Percentiles rank a stretch among this genome's conserved stretches.
Conservation (phyloP, 352 stramenopile genomes). For the Phytophthora idaei region DNA sequence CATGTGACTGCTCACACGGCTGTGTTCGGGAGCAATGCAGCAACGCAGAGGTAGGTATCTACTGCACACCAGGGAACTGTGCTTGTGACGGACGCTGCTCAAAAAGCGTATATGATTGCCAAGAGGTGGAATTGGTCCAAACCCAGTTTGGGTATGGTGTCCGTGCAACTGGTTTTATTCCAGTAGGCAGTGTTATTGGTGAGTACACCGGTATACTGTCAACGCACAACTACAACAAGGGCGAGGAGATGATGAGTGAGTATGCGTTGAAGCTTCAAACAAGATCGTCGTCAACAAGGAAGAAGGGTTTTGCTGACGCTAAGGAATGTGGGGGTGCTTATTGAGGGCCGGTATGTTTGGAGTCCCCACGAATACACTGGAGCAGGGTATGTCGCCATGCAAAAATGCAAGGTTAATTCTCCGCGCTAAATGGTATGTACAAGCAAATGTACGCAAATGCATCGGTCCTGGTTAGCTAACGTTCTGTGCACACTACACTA, state of each 20-base stretch:
- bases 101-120: background rate
- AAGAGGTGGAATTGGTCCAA: background rate
- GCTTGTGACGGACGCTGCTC: background rate
- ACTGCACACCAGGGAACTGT: background rate
- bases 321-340: background rate
- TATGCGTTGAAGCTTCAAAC: too few species aligned
- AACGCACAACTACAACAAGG: too few species aligned
- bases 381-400: background rate
- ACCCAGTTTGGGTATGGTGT: too few species aligned
- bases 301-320: too few species aligned
- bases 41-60: background rate
- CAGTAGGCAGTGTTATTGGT: background rate
- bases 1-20: background rate
- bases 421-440: background rate
- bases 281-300: too few species aligned
- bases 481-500: background rate
- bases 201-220: too few species aligned
- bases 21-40: background rate
- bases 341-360: background rate
- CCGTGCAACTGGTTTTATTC: too few species aligned
- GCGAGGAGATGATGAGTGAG: too few species aligned
- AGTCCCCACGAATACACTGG: background rate
- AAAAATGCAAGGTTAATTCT: background rate
- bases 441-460: background rate
- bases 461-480: background rate